phyloP scores from a whole-genome alignment of 208 protist species.

The Leishmania aethiopica region DNA sequence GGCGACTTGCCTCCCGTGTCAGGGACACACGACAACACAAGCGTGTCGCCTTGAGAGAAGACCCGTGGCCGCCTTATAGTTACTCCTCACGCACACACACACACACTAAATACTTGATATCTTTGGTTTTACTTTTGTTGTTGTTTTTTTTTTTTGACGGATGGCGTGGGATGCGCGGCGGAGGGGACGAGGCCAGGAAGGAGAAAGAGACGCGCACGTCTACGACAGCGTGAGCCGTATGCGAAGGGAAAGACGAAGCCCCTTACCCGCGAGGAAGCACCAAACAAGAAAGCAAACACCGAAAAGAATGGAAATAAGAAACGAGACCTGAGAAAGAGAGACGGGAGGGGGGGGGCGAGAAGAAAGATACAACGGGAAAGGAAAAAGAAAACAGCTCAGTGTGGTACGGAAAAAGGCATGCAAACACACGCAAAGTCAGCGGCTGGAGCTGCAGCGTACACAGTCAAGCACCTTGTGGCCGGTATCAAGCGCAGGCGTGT shows the following conservation, averaged over 20 bases:
- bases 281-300: neutral
- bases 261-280: neutral
- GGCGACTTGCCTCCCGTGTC: neutral
- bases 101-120: neutral
- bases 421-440: neutral
- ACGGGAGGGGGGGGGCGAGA: neutral
- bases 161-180: neutral
- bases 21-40: neutral
- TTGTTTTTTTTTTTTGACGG: neutral
- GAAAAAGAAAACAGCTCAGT: neutral
- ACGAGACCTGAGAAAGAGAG: neutral
- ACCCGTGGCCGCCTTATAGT: neutral
- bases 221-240: neutral
- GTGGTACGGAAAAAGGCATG: neutral
- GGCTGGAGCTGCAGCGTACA: neutral
- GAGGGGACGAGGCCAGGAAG: neutral
- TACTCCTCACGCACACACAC: neutral
- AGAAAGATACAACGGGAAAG: slow-evolving; percentile 7
- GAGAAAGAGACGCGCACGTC: neutral
- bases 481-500: slow-evolving; percentile 3
- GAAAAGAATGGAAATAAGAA: neutral
- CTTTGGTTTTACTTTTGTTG: neutral
- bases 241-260: neutral
- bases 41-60: neutral
- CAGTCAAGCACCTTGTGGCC: neutral